Conservation (phyloP, 768 basidiomycete species). For the Ramaria sp. region DNA sequence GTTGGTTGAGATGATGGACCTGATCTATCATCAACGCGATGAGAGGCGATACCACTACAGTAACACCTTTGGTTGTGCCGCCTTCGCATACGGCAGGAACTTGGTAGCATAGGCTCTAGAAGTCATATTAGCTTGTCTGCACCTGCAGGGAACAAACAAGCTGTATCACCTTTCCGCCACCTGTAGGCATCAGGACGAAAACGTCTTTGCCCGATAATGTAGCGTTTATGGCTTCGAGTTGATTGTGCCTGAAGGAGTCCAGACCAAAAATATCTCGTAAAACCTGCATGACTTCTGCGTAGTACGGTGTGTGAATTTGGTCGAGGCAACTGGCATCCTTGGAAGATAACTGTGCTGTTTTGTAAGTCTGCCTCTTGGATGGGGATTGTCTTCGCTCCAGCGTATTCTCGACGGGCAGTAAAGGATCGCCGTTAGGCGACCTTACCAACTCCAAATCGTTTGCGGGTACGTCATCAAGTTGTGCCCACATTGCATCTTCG, state of each 20-base stretch:
- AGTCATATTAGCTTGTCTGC: background rate
- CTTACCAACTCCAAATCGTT: background rate
- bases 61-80: slow-evolving; percentile 70
- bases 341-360: background rate
- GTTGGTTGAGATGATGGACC: slow-evolving; percentile 51
- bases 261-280: slow-evolving; percentile 56
- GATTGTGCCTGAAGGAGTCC: slow-evolving; percentile 64
- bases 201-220: slow-evolving; percentile 76
- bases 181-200: slow-evolving; percentile 94
- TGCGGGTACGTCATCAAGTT: slow-evolving; percentile 3
- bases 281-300: slow-evolving; percentile 41
- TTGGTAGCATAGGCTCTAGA: slow-evolving; percentile 32
- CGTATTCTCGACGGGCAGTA: slow-evolving; percentile 4
- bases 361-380: background rate
- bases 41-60: slow-evolving; percentile 85
- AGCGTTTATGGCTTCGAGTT: slow-evolving; percentile 76
- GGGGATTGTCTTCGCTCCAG: background rate
- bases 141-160: slow-evolving; percentile 22
- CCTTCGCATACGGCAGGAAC: slow-evolving; percentile 72
- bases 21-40: slow-evolving; percentile 87
- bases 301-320: slow-evolving; percentile 19
- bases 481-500: slow-evolving; percentile 7
- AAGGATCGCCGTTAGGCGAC: background rate
- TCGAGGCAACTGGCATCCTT: background rate
- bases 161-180: slow-evolving; percentile 88